A percentile compares a stretch with the other conserved stretches of the same genome.
Conservation (phyloP, 345 rosid genomes). For the Aethionema arabicum region DNA sequence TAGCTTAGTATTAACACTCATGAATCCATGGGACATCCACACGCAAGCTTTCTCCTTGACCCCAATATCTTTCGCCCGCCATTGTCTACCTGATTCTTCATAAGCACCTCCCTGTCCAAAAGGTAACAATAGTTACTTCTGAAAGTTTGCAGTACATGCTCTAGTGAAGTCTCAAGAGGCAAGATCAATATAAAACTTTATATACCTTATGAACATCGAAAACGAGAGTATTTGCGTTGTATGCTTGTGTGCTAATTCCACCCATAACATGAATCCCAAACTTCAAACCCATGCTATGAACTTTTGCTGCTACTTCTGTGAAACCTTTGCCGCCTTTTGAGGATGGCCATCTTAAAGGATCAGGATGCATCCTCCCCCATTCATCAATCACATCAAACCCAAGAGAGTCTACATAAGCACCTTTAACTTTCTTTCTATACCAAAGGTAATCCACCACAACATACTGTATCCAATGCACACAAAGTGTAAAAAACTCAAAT, state of each 20-base stretch:
- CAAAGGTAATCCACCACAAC: slow-evolving; percentile 96
- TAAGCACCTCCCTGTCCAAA: slow-evolving; percentile 63
- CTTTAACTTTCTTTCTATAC: slow-evolving; percentile 77
- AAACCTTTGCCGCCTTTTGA: slow-evolving; percentile 78
- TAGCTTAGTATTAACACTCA: slow-evolving; percentile 71
- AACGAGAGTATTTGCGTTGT: slow-evolving; percentile 73
- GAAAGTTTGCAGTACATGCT: no score
- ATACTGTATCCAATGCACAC: slow-evolving; percentile 47
- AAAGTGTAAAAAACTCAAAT: slow-evolving; percentile 13
- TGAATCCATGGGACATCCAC: slow-evolving; percentile 91
- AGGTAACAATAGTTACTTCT: slow-evolving; percentile 2
- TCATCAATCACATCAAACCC: slow-evolving; percentile 93
- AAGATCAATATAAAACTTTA: not conserved
- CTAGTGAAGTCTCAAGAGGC: no score
- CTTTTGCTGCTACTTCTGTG: slow-evolving; percentile 67
- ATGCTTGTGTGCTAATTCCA: slow-evolving; percentile 91
- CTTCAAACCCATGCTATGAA: slow-evolving; percentile 83
- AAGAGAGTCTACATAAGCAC: slow-evolving; percentile 65
- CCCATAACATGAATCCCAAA: slow-evolving; percentile 96
- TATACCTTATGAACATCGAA: slow-evolving; percentile 57
- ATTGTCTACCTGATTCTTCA: slow-evolving; percentile 51
- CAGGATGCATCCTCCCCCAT: slow-evolving; percentile 93
- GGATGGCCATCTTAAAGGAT: slow-evolving; percentile 91
- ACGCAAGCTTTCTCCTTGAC: slow-evolving; percentile 79
- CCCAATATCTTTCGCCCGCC: slow-evolving; percentile 84